Conservation (phyloP, 106 monocot species). For the Dendrobium chrysotoxum region DNA sequence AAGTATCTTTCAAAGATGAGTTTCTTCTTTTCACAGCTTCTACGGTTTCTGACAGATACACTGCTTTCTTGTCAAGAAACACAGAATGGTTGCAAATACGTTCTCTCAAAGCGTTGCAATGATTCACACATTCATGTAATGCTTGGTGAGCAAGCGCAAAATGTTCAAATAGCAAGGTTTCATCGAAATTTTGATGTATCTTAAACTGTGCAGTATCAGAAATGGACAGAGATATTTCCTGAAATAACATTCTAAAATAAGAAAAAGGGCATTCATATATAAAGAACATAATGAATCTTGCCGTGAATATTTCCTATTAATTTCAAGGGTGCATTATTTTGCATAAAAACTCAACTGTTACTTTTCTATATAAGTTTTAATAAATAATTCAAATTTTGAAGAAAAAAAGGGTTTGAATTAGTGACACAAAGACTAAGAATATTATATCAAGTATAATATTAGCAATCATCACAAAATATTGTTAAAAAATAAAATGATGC, state of each 20-base stretch:
- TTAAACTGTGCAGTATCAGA: constrained; percentile 17
- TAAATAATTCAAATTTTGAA: neutral
- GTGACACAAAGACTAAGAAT: neutral
- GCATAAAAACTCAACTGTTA: neutral
- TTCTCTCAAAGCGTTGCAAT: constrained; percentile 37
- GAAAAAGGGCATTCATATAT: neutral
- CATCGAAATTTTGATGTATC: constrained; percentile 25
- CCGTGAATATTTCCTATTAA: neutral
- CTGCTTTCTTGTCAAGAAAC: constrained; percentile 38
- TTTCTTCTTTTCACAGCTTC: constrained; percentile 33
- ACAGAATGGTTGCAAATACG: constrained; percentile 30
- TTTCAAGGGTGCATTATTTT: neutral
- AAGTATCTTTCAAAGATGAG: constrained; percentile 21
- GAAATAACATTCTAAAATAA: constrained; percentile 3
- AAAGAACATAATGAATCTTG: neutral
- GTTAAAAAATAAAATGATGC: neutral
- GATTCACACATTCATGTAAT: constrained; percentile 36
- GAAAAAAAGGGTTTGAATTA: neutral
- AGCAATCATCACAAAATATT: neutral
- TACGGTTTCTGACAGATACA: constrained; percentile 22
- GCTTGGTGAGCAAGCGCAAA: constrained; percentile 20
- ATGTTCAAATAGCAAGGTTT: constrained; percentile 28
- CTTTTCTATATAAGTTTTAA: neutral
- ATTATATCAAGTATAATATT: neutral
- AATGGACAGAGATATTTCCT: constrained; percentile 27